phyloP scores from a whole-genome alignment of 495 filamentous ascomycete genomes.

The Parathielavia hyrcaniae region DNA sequence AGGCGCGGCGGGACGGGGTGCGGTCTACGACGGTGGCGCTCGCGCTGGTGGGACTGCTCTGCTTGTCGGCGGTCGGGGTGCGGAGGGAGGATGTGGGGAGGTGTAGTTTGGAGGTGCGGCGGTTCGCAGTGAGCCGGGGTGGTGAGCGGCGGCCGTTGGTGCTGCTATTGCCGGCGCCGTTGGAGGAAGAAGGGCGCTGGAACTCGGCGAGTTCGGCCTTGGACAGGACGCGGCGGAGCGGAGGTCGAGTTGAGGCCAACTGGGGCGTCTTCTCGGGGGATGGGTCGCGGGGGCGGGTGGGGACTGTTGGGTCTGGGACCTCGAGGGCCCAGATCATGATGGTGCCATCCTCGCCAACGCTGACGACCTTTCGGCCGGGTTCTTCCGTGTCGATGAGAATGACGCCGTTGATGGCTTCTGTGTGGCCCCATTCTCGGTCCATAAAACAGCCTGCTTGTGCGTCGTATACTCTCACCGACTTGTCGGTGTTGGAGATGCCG shows the following conservation, averaged over 20 bases:
- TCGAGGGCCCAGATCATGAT: constrained; percentile 78
- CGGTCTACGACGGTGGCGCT: constrained; percentile 29
- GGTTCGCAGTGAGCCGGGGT: constrained; percentile 46
- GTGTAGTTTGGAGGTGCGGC: constrained; percentile 39
- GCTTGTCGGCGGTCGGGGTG: constrained; percentile 31
- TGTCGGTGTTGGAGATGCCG: constrained; percentile 86
- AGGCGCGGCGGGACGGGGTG: constrained; percentile 38
- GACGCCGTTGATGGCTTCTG: constrained; percentile 80
- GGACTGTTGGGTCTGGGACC: constrained; percentile 33
- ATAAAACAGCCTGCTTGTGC: constrained; percentile 66
- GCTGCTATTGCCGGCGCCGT: background rate
- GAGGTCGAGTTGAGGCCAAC: constrained; percentile 51
- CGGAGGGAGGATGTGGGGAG: constrained; percentile 28
- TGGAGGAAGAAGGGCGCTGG: constrained; percentile 48
- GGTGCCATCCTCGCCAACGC: constrained; percentile 74
- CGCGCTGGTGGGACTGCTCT: constrained; percentile 33
- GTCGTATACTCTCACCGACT: constrained; percentile 87
- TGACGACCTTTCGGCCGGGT: constrained; percentile 54
- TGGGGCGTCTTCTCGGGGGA: constrained; percentile 48
- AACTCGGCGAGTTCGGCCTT: constrained; percentile 73
- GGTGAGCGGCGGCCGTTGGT: constrained; percentile 54
- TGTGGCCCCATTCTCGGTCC: constrained; percentile 88
- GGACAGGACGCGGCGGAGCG: constrained; percentile 68
- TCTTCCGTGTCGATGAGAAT: constrained; percentile 59
- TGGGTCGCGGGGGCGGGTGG: constrained; percentile 36